These are phyloP conservation scores for Phylloporus arenicola DNA, from an alignment of 768 basidiomycete genomes.

Conservation along the genomic window DNA sequence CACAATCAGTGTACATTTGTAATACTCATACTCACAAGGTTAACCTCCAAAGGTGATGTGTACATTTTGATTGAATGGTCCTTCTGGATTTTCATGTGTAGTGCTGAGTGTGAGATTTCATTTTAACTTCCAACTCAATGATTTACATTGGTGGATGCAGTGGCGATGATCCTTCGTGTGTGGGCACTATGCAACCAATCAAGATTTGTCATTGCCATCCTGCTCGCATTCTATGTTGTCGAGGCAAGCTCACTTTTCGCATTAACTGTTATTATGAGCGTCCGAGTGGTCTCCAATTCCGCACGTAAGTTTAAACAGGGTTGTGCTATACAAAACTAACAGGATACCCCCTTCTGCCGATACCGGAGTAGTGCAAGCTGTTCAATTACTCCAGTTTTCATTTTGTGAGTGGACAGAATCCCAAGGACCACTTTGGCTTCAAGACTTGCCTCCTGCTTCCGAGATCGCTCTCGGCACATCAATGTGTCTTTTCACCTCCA, in stretches of 20 bases:
- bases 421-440: too few species aligned
- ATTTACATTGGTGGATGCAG: too few species aligned
- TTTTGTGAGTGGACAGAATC: neutral
- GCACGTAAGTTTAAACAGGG: neutral
- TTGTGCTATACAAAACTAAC: neutral
- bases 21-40: neutral
- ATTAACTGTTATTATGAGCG: neutral
- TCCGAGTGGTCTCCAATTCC: neutral
- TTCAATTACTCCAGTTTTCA: neutral
- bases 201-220: neutral
- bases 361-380: neutral
- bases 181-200: neutral
- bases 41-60: too few species aligned
- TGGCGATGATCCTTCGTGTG: too few species aligned
- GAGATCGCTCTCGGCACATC: too few species aligned
- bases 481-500: too few species aligned
- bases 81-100: neutral
- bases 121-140: too few species aligned
- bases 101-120: constrained; percentile 5
- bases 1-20: too few species aligned
- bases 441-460: too few species aligned
- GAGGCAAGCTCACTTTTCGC: neutral
- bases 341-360: neutral
- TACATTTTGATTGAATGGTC: neutral
- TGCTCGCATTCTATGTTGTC: neutral